A percentile compares a stretch with the other conserved stretches of the same genome.
Conservation (phyloP, 2,329 filamentous ascomycete species). For the Epicoccum nigrum region DNA sequence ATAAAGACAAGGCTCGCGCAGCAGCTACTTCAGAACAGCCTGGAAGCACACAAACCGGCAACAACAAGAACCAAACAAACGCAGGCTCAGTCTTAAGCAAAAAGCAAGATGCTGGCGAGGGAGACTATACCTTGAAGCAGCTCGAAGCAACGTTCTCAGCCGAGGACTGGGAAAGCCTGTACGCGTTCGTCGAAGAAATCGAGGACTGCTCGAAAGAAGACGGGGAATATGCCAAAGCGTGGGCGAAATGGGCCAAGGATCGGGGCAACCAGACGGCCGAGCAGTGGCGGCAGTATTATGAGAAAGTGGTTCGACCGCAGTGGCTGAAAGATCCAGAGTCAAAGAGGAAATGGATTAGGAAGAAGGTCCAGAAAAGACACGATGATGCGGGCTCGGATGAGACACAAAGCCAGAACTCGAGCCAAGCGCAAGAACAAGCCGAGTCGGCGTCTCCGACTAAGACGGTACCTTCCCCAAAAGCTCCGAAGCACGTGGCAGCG, state of each 20-base stretch:
- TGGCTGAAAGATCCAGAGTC: slow-evolving; percentile 34
- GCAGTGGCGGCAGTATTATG: slow-evolving; percentile 45
- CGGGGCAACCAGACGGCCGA: slow-evolving; percentile 30
- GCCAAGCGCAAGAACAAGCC: neutral
- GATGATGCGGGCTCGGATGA: neutral
- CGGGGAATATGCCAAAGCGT: slow-evolving; percentile 21
- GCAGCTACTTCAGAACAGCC: neutral
- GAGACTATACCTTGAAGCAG: slow-evolving; percentile 29
- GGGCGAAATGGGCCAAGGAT: slow-evolving; percentile 31
- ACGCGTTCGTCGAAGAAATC: slow-evolving; percentile 37
- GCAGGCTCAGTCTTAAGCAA: too few relatives aligned
- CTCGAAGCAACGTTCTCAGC: slow-evolving; percentile 28
- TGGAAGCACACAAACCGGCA: neutral
- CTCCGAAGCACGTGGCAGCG: neutral
- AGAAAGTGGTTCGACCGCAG: slow-evolving; percentile 41
- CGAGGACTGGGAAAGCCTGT: slow-evolving; percentile 41
- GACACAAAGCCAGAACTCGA: slow-evolving; percentile 13
- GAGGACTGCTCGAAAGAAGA: slow-evolving; percentile 7
- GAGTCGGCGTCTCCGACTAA: neutral
- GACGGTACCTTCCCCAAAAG: too few relatives aligned
- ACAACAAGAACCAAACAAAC: too few relatives aligned
- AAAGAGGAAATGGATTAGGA: slow-evolving; percentile 33
- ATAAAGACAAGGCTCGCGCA: neutral
- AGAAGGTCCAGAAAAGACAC: slow-evolving; percentile 22
- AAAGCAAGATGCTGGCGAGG: slow-evolving; percentile 2